Evolutionary conservation across 2,329 filamentous ascomycete genomes (phyloP), one percentile per base, ranked within the genome.

Genomic region (Aspergillus pseudoterreus): DNA sequence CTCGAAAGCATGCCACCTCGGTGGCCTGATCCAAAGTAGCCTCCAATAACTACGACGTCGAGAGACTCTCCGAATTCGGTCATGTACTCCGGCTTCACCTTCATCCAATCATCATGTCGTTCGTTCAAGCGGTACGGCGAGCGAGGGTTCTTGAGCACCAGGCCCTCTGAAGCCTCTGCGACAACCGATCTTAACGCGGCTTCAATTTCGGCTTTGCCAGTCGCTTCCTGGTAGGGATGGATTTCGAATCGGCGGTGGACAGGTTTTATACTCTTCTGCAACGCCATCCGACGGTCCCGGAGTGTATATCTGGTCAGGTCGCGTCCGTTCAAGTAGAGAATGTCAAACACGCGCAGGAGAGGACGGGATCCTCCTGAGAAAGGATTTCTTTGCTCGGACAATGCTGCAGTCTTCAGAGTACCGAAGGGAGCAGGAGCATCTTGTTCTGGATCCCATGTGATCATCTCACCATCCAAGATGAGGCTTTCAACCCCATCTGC

Each of bases 21-120:
- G 50, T 82, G 84, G 0, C 94, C 94, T 27, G 88, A 89, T 12
- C 94, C 94, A 67, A 89, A 99, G 72, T 96, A 97, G 8, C 90
- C 94, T 49, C 92, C 94, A 48, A 99, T 83, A 14, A 99, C 79
- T 12, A 96, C 75, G 58, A 91, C 90, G 67, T 99, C 94, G 3
- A 99, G 82, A 0, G 87, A 90, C 71, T 97, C 92, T 55, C 94
- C 94, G 67, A 94, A 96, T 56, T 96, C 92, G 2, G 86, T 86
- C 92, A 97, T 96, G 70, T 99, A 99, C 58, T 99, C 94, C 1
- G 94, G 94, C 64, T 99, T 99, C 8, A 99, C 92, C 68, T 99
- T 99, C 73, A 96, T 87, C 94, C 94, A 99, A 70, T 96, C 90
- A 61, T 95, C 89, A 63, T 95, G 94, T 44, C 94, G 87, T 59